Conservation (phyloP, 345 rosid species). For the Arabis hirsuta region DNA sequence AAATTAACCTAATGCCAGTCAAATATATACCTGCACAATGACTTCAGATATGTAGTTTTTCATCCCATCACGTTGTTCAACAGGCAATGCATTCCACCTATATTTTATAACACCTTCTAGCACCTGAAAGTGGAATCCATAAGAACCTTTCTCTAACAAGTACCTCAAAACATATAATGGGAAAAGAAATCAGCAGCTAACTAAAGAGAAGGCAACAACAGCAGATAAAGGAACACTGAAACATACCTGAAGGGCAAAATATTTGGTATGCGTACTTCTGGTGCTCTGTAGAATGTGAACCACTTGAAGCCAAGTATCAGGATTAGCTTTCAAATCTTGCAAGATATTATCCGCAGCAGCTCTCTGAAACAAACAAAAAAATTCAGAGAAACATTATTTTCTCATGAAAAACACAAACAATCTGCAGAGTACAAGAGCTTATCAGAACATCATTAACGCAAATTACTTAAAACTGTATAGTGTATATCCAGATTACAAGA, state of each 20-base stretch:
- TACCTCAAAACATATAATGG: neutral
- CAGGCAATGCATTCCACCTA: constrained; percentile 97
- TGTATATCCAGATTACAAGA: neutral
- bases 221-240: neutral
- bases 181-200: constrained; percentile 1
- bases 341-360: constrained; percentile 87
- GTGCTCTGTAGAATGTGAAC: constrained; percentile 85
- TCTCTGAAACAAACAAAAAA: constrained; percentile 51
- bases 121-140: constrained; percentile 55
- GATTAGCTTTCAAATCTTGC: constrained; percentile 89
- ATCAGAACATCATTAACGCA: neutral
- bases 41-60: constrained; percentile 98
- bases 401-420: neutral
- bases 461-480: neutral
- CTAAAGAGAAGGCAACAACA: neutral
- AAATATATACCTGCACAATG: constrained; percentile 78
- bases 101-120: constrained; percentile 97
- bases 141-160: neutral
- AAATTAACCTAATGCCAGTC: neutral
- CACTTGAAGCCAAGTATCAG: constrained; percentile 98
- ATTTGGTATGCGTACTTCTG: constrained; percentile 78
- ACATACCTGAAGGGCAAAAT: constrained; percentile 87
- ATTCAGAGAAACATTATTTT: neutral
- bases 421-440: neutral
- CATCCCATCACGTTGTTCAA: constrained; percentile 97